A percentile compares a stretch with the other conserved stretches of the same genome.
phyloP scores from a whole-genome alignment of 2,329 filamentous ascomycete genomes.

The Cordyceps fumosorosea region DNA sequence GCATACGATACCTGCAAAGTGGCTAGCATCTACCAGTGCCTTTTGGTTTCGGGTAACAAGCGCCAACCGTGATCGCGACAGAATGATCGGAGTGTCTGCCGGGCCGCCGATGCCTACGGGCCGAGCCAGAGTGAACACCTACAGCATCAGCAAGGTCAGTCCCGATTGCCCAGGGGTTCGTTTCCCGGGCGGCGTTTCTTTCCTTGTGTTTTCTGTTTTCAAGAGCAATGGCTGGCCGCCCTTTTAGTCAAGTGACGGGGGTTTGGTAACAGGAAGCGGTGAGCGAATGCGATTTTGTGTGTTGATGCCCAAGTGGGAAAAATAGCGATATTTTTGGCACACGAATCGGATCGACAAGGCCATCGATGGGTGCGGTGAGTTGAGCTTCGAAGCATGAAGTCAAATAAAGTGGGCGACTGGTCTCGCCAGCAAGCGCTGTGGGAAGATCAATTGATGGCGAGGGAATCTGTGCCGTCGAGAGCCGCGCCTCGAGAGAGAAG shows the following conservation, averaged over 20 bases:
- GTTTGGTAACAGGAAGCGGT: background rate
- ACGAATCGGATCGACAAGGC: background rate
- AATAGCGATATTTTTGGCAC: background rate
- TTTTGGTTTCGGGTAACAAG: background rate
- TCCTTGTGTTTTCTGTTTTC: background rate
- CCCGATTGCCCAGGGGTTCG: background rate
- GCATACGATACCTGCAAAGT: background rate
- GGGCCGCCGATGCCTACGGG: slow-evolving; percentile 27
- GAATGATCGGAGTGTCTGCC: slow-evolving; percentile 29
- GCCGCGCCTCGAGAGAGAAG: background rate
- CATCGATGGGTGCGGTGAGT: background rate
- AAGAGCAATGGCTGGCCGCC: background rate
- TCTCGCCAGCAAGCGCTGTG: background rate
- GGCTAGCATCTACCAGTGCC: background rate
- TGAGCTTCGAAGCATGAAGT: no score
- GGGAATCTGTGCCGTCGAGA: background rate
- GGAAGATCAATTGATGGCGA: background rate
- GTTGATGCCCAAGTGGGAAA: slow-evolving; percentile 7
- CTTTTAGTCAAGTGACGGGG: background rate
- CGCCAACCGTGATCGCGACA: slow-evolving; percentile 14
- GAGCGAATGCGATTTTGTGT: background rate
- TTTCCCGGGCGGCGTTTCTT: background rate
- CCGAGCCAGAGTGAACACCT: slow-evolving; percentile 31
- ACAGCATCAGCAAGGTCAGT: slow-evolving; percentile 35
- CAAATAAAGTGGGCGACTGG: background rate